phyloP scores from a whole-genome alignment of 2,329 filamentous ascomycete species.

The Colletotrichum lindemuthianum region DNA sequence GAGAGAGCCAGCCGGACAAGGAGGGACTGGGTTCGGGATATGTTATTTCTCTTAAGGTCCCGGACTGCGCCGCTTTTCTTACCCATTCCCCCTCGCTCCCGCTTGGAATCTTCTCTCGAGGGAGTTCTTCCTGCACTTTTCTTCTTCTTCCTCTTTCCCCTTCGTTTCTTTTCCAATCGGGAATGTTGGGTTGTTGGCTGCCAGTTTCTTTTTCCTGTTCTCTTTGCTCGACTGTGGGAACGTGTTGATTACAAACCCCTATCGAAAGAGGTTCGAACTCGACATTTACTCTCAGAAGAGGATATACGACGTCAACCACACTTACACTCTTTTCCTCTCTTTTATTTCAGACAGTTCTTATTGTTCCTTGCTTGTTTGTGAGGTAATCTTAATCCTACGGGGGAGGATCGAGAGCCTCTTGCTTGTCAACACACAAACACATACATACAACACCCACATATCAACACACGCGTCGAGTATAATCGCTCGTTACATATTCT shows the following conservation, averaged over 20 bases:
- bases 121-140: constrained; percentile 6
- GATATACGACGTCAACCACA: background rate
- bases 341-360: background rate
- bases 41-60: constrained; percentile 28
- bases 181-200: background rate
- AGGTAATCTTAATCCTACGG: constrained; percentile 31
- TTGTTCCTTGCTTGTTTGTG: background rate
- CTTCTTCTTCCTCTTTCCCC: constrained; percentile 8
- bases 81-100: background rate
- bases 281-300: background rate
- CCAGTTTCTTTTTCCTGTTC: background rate
- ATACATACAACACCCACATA: background rate
- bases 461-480: background rate
- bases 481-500: background rate
- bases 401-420: constrained; percentile 20
- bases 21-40: constrained; percentile 8
- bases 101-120: constrained; percentile 11
- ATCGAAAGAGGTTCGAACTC: background rate
- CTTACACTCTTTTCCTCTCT: constrained; percentile 1
- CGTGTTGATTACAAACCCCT: constrained; percentile 29
- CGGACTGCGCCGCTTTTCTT: constrained; percentile 17
- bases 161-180: background rate
- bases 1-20: background rate
- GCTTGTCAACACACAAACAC: constrained; percentile 6
- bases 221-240: background rate